A percentile compares a stretch with the other conserved stretches of the same genome.
These are phyloP conservation scores for Hibiscus mutabilis DNA, from an alignment of 345 rosid species.

Conservation along the genomic window DNA sequence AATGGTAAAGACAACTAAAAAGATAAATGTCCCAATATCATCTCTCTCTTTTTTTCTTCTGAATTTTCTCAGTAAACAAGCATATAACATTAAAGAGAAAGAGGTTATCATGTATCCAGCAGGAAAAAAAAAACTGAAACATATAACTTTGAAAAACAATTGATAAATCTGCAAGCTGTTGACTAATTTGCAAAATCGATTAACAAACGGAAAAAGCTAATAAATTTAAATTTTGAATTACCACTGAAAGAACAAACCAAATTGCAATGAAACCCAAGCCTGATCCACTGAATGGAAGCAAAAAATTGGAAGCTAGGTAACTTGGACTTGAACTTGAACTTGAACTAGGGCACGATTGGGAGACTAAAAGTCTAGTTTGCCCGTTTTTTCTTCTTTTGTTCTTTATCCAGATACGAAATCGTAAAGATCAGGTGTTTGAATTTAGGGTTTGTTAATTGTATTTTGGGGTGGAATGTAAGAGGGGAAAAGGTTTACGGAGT, in stretches of 20 bases:
- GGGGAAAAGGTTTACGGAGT: slow-evolving; percentile 14
- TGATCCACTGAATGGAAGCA: slow-evolving; percentile 12
- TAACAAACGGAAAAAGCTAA: background rate
- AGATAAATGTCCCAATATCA: background rate
- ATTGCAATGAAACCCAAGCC: slow-evolving; percentile 1
- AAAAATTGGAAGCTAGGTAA: background rate
- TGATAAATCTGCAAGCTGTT: slow-evolving; percentile 7
- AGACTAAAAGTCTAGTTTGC: background rate
- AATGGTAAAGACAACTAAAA: background rate
- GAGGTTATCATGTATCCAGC: background rate
- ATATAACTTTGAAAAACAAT: background rate
- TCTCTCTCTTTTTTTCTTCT: background rate
- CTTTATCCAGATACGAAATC: background rate
- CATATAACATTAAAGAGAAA: background rate
- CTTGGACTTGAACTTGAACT: background rate
- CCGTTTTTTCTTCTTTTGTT: background rate
- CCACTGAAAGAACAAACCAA: background rate
- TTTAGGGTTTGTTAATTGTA: slow-evolving; percentile 22
- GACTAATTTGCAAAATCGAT: background rate
- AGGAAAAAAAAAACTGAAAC: background rate
- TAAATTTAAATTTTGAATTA: slow-evolving; percentile 1
- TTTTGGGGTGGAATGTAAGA: background rate
- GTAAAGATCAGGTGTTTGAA: background rate
- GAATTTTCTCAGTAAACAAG: background rate
- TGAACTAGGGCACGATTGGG: background rate